Percentiles rank a stretch among this genome's conserved stretches.
phyloP scores from a whole-genome alignment of 2,329 filamentous ascomycete genomes.

The Alternaria brassicae region DNA sequence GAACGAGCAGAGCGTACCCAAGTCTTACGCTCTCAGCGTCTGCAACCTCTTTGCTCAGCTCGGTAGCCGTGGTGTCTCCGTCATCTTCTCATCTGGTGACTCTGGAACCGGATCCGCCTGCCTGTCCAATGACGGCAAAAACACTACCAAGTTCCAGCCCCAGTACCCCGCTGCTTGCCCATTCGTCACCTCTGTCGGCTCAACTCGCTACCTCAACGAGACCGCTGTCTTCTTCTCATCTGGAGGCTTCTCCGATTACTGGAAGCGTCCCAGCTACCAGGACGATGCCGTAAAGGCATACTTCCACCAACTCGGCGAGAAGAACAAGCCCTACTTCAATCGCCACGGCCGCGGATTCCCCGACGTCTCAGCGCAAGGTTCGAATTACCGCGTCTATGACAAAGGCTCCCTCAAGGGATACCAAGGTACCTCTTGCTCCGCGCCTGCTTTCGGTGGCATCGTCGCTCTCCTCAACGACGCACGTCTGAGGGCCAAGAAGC shows the following conservation, averaged over 20 bases:
- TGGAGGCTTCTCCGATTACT: slow-evolving; percentile 58
- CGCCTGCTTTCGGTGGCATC: slow-evolving; percentile 65
- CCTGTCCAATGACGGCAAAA: slow-evolving; percentile 64
- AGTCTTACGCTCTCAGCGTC: slow-evolving; percentile 66
- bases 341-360: slow-evolving; percentile 65
- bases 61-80: slow-evolving; percentile 68
- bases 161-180: slow-evolving; percentile 72
- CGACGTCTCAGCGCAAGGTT: slow-evolving; percentile 68
- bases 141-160: slow-evolving; percentile 63
- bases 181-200: slow-evolving; percentile 71
- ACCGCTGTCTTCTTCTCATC: slow-evolving; percentile 57
- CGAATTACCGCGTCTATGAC: slow-evolving; percentile 45
- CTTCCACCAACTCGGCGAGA: slow-evolving; percentile 50
- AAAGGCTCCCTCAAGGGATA: slow-evolving; percentile 49
- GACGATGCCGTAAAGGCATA: slow-evolving; percentile 54
- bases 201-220: slow-evolving; percentile 57
- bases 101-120: slow-evolving; percentile 62
- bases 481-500: slow-evolving; percentile 58
- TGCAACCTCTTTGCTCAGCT: slow-evolving; percentile 70
- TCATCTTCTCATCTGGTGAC: slow-evolving; percentile 70
- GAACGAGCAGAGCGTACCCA: slow-evolving; percentile 68
- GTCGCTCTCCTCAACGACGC: slow-evolving; percentile 69
- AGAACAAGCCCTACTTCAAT: slow-evolving; percentile 59
- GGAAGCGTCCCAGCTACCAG: slow-evolving; percentile 60
- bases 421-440: slow-evolving; percentile 58